Evolutionary conservation across 2,329 filamentous ascomycete species (phyloP).

Genomic region (Pseudocercospora fuligena): DNA sequence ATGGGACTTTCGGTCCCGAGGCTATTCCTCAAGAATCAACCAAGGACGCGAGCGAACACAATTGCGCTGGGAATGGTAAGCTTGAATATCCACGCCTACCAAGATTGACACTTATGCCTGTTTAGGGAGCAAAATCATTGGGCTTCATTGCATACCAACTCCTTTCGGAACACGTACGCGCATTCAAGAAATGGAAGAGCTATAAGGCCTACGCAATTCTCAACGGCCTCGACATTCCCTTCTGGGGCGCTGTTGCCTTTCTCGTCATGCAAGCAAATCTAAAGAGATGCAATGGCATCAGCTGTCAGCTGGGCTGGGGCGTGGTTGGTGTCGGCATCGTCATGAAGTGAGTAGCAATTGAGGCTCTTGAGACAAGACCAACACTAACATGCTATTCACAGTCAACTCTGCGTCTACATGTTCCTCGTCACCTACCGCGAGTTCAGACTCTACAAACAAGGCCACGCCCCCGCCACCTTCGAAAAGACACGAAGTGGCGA

Average conservation of each 20-base stretch:
- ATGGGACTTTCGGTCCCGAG: slow-evolving; percentile 24
- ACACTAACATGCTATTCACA: background rate
- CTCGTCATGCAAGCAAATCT: slow-evolving; percentile 31
- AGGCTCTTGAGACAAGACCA: background rate
- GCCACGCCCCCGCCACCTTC: background rate
- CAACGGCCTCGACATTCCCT: slow-evolving; percentile 49
- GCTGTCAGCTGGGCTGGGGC: slow-evolving; percentile 20
- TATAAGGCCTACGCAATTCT: slow-evolving; percentile 50
- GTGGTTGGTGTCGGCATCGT: slow-evolving; percentile 17
- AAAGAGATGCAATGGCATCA: slow-evolving; percentile 15
- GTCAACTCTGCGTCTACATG: background rate
- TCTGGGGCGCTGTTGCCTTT: slow-evolving; percentile 48
- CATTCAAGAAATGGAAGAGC: slow-evolving; percentile 45
- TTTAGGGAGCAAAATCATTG: slow-evolving; percentile 44
- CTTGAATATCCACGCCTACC: background rate
- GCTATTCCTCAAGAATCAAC: slow-evolving; percentile 26
- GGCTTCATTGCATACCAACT: slow-evolving; percentile 50
- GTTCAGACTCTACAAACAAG: slow-evolving; percentile 2
- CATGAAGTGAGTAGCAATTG: slow-evolving; percentile 19
- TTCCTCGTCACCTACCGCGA: slow-evolving; percentile 4
- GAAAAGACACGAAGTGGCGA: background rate
- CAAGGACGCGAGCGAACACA: slow-evolving; percentile 24
- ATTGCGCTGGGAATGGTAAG: slow-evolving; percentile 26
- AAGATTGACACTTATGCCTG: background rate
- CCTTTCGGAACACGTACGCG: slow-evolving; percentile 43